These are phyloP conservation scores for Darksidea phi DNA, from an alignment of 495 filamentous ascomycete genomes.

Conservation along the genomic window DNA sequence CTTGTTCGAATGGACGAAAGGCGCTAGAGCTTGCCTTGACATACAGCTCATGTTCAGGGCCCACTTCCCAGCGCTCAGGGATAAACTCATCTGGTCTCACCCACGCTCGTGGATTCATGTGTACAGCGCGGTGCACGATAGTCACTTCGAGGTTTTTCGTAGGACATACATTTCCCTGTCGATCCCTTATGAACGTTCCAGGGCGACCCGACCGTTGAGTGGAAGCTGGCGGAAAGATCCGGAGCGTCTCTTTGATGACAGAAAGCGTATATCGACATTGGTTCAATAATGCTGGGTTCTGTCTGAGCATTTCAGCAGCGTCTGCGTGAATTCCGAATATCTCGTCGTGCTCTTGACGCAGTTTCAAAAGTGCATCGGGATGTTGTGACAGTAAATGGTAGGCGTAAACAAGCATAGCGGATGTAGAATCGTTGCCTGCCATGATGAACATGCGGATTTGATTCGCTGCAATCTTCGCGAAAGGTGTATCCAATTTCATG, in stretches of 20 bases:
- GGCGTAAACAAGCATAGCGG: slow-evolving; percentile 43
- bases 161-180: neutral
- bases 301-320: slow-evolving; percentile 41
- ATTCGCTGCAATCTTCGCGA: neutral
- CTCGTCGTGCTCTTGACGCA: neutral
- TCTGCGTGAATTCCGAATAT: slow-evolving; percentile 18
- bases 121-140: neutral
- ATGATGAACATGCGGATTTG: slow-evolving; percentile 44
- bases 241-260: slow-evolving; percentile 10
- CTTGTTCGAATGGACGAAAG: slow-evolving; percentile 30
- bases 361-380: neutral
- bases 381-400: slow-evolving; percentile 46
- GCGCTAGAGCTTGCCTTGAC: neutral
- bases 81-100: neutral
- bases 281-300: neutral
- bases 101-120: neutral
- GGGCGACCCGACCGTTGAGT: neutral
- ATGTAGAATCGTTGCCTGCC: slow-evolving; percentile 52
- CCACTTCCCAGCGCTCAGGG: neutral
- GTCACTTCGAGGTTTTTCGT: neutral
- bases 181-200: neutral
- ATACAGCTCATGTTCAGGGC: neutral
- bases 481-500: neutral
- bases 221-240: slow-evolving; percentile 6
- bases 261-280: neutral